Conservation (phyloP, 108 stramenopile genomes). For the Cyclotella kingstonii region DNA sequence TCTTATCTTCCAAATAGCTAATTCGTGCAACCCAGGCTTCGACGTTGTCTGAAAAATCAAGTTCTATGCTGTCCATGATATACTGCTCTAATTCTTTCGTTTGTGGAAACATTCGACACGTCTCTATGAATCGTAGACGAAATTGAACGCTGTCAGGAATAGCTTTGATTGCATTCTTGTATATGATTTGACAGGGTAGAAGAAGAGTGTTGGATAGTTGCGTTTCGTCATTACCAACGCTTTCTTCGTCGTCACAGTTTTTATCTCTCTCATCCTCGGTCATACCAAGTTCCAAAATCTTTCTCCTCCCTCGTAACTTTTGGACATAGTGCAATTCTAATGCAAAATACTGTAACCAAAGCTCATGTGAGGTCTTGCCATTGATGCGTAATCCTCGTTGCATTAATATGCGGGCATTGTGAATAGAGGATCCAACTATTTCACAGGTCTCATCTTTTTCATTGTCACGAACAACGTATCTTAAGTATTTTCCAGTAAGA, state of each 20-base stretch:
- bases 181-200: constrained; percentile 55
- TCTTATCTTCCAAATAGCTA: constrained; percentile 32
- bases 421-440: constrained; percentile 48
- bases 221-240: neutral
- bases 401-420: constrained; percentile 77
- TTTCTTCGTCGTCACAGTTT: constrained; percentile 3
- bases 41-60: constrained; percentile 60
- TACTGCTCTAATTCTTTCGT: constrained; percentile 50
- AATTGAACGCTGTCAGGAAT: constrained; percentile 60
- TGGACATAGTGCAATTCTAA: constrained; percentile 84
- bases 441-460: constrained; percentile 19
- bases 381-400: constrained; percentile 82
- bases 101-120: constrained; percentile 67
- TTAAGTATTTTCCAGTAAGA: neutral
- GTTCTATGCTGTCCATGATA: constrained; percentile 53
- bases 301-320: constrained; percentile 63
- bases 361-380: constrained; percentile 49
- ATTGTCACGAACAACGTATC: constrained; percentile 9
- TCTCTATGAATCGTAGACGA: constrained; percentile 73
- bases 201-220: constrained; percentile 19
- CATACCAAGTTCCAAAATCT: constrained; percentile 47
- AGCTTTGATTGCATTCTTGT: constrained; percentile 74
- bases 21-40: constrained; percentile 85
- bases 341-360: constrained; percentile 83
- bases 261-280: constrained; percentile 3